These are phyloP conservation scores for peach (Prunus persica) DNA, from an alignment of 306 rosid species.

Conservation along the genomic window Prunus_persica_NCBIv2 NC_034015.1:15210001-15210500, in stretches of 20 bases:
- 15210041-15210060: slow-evolving; percentile 32
- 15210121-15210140: slow-evolving; percentile 32
- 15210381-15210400: slow-evolving; percentile 24
- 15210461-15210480: slow-evolving; percentile 33
- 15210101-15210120: slow-evolving; percentile 32
- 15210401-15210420: slow-evolving; percentile 31
- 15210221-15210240: slow-evolving; percentile 15
- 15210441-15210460: slow-evolving; percentile 27
- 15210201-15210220: slow-evolving; percentile 13
- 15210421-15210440: slow-evolving; percentile 23
- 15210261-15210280: slow-evolving; percentile 25
- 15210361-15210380: slow-evolving; percentile 39
- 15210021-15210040: slow-evolving; percentile 14
- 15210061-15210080: slow-evolving; percentile 29
- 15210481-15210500: slow-evolving; percentile 12
- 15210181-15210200: slow-evolving; percentile 22
- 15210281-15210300: slow-evolving; percentile 27
- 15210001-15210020: slow-evolving; percentile 20
- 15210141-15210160: slow-evolving; percentile 22
- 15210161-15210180: slow-evolving; percentile 37
- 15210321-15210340: slow-evolving; percentile 22
- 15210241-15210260: slow-evolving; percentile 39
- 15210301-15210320: slow-evolving; percentile 25
- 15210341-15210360: slow-evolving; percentile 27
- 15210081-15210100: slow-evolving; percentile 21